phyloP scores from a whole-genome alignment of 352 stramenopile genomes.

The Globisporangium barbulae region DNA sequence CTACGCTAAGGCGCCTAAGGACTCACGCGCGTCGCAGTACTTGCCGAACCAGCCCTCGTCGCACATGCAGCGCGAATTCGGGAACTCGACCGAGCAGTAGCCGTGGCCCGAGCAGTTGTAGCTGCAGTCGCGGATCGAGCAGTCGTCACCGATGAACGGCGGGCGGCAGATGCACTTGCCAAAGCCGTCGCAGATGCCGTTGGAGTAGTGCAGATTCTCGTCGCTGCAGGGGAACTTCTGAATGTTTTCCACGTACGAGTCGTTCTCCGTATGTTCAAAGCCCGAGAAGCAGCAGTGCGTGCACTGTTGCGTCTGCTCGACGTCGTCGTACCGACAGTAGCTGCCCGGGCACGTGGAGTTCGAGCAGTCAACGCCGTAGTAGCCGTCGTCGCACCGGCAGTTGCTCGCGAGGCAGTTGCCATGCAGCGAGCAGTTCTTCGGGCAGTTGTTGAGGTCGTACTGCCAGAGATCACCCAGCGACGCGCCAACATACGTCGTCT shows the following conservation, averaged over 20 bases:
- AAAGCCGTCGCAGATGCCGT: conserved; percentile 96
- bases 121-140: conserved; percentile 92
- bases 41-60: conserved; percentile 94
- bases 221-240: conserved; percentile 87
- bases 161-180: conserved; percentile 93
- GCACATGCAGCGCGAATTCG: conserved; percentile 93
- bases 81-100: conserved; percentile 96
- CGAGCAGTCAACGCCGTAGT: conserved; percentile 95
- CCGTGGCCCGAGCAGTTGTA: conserved; percentile 91
- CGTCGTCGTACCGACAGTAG: conserved; percentile 91
- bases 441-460: conserved; percentile 87
- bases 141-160: conserved; percentile 91
- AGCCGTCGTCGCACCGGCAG: conserved; percentile 93
- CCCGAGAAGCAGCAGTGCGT: conserved; percentile 93
- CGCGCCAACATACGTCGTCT: conserved; percentile 44
- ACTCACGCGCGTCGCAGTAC: conserved; percentile 85
- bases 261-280: conserved; percentile 82
- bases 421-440: conserved; percentile 92
- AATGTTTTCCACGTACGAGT: conserved; percentile 89
- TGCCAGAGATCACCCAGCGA: conserved; percentile 90
- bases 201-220: conserved; percentile 86
- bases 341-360: conserved; percentile 93
- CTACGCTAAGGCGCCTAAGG: background rate
- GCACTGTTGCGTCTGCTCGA: conserved; percentile 83
- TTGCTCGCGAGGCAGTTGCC: conserved; percentile 91